Evolutionary conservation across 176 grass and related monocot species (phyloP), one percentile per base, ranked within the genome.

Genomic region (Olyra latifolia): DNA sequence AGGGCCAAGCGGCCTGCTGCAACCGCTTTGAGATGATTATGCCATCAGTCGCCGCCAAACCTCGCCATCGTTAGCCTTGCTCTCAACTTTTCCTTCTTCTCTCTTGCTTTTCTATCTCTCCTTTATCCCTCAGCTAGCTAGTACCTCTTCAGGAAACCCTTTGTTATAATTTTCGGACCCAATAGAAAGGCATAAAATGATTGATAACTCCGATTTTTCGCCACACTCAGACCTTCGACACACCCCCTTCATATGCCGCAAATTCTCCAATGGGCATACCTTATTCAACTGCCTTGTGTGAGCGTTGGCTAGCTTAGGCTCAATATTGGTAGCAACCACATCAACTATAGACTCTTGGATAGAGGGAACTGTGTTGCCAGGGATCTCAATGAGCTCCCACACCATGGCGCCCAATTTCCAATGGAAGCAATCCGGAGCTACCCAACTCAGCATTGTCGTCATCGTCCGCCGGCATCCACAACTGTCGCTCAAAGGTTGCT

Each of bases 161-260:
- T 93, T 60, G 19, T 73, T 45, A 71, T 57, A 80, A 55, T 66
- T 71, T 85, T 84, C 70, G 78, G 74, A 56, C 80, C 89, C 92
- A 83, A 30, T 68, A 10, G 84, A 92, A 89, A 87, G 35, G 17
- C 88, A 94, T 84, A 98, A 79, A 48, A 98, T 91, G 45, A 98
- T 91, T 25, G 95, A 93, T 66, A 98, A 74, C 44, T 91, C 88
- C 35, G 89, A 48, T 81, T 85, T 94, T 82, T 88, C 77, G 64
- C 48, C 67, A n/a, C 49, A 72, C 19, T 40, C 74, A 67, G 14
- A 17, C 48, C 4, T 35, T 64, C 76, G 75, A 67, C 75, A 61
- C 9, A 88, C 81, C 62, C 87, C 42, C 69, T 88, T 88, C 50
- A 88, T 74, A 84, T 88, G 87, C 13, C 69, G 78, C 28, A 89